phyloP scores from a whole-genome alignment of 805 yeast genomes.

The Zygosaccharomyces rouxii region DNA sequence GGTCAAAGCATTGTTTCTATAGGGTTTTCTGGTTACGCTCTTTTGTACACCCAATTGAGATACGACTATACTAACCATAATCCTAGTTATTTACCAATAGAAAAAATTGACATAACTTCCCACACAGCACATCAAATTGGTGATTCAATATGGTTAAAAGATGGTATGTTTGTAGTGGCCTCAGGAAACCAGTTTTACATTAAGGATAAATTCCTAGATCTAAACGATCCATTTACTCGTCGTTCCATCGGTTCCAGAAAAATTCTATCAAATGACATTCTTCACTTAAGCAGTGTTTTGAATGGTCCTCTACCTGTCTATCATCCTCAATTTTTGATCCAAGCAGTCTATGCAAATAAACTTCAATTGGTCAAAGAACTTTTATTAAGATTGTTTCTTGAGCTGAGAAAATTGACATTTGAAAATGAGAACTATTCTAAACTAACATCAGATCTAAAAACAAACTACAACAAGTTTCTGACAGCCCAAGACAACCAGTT shows the following conservation, averaged over 20 bases:
- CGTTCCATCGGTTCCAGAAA: constrained; percentile 55
- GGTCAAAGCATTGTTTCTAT: constrained; percentile 73
- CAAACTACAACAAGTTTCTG: constrained; percentile 29
- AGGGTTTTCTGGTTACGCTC: constrained; percentile 62
- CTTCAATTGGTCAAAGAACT: constrained; percentile 51
- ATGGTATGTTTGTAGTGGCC: constrained; percentile 76
- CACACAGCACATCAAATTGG: constrained; percentile 81
- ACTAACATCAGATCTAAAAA: constrained; percentile 32
- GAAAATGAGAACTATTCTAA: constrained; percentile 33
- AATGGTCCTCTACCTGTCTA: constrained; percentile 89
- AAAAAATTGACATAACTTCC: constrained; percentile 62
- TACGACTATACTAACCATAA: constrained; percentile 81
- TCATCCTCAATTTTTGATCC: constrained; percentile 85
- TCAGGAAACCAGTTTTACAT: constrained; percentile 86
- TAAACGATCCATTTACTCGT: constrained; percentile 47
- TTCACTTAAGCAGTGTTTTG: constrained; percentile 67
- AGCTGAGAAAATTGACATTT: constrained; percentile 51
- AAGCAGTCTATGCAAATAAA: constrained; percentile 62
- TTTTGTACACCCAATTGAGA: constrained; percentile 74
- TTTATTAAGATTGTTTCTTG: constrained; percentile 48
- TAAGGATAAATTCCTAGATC: constrained; percentile 64
- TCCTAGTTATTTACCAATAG: constrained; percentile 74
- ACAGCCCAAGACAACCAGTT: constrained; percentile 24
- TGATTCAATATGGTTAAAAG: constrained; percentile 80
- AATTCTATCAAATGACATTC: constrained; percentile 50